Conservation (phyloP, 2,329 filamentous ascomycete genomes). For the Penicillium sp. region DNA sequence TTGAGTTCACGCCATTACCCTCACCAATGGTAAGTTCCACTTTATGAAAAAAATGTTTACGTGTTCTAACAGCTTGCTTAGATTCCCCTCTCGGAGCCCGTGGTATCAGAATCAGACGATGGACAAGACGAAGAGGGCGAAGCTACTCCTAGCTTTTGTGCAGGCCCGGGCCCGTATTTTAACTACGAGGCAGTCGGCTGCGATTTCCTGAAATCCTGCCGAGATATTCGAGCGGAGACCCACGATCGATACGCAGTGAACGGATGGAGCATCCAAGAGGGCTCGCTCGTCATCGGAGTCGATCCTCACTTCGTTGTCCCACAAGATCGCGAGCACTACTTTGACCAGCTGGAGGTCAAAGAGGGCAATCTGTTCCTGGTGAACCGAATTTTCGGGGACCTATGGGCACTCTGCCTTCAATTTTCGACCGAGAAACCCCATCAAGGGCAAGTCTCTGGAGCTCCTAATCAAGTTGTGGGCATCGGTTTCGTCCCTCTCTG, state of each 20-base stretch:
- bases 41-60: not conserved
- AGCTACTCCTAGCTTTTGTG: not conserved
- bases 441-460: not conserved
- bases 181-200: constrained; percentile 17
- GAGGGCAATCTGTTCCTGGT: constrained; percentile 34
- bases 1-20: not conserved
- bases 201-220: constrained; percentile 26
- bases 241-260: constrained; percentile 12
- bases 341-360: constrained; percentile 32
- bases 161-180: too few relatives aligned
- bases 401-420: constrained; percentile 38
- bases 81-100: too few relatives aligned
- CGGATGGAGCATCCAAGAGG: constrained; percentile 32
- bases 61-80: not conserved
- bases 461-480: constrained; percentile 7
- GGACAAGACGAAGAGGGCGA: not conserved
- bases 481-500: constrained; percentile 37
- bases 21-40: not conserved
- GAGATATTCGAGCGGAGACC: constrained; percentile 27
- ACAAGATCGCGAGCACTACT: constrained; percentile 13
- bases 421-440: constrained; percentile 19
- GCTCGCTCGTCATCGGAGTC: constrained; percentile 32
- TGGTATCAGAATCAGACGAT: too few relatives aligned
- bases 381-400: constrained; percentile 34
- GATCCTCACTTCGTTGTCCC: constrained; percentile 27